Evolutionary conservation across 108 stramenopile species (phyloP).

Genomic region (Skeletonema costatum): DNA sequence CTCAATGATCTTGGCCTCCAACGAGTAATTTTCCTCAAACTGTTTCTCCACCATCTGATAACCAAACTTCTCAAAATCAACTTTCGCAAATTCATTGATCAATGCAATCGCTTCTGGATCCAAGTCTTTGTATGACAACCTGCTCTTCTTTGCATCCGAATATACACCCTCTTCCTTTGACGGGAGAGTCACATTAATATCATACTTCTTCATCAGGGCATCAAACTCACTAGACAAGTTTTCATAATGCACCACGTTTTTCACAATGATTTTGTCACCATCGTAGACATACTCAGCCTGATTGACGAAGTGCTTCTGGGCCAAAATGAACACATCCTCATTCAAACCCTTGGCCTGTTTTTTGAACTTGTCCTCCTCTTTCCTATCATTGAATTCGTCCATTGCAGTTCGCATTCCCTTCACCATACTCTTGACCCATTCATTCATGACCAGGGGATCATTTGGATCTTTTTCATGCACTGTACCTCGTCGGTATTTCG

Average conservation of each 20-base stretch:
- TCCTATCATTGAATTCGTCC: no score
- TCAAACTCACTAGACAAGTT: no score
- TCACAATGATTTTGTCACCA: no score
- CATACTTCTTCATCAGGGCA: background rate
- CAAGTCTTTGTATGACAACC: no score
- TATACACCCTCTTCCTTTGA: slow-evolving; percentile 11
- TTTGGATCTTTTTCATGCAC: background rate
- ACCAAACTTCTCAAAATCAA: slow-evolving; percentile 28
- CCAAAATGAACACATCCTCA: slow-evolving; percentile 14
- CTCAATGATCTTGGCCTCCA: no score
- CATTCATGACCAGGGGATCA: no score
- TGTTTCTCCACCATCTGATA: slow-evolving; percentile 20
- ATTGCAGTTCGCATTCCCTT: no score
- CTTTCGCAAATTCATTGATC: no score
- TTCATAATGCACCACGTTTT: no score
- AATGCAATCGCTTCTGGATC: no score
- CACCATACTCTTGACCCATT: no score
- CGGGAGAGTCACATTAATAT: slow-evolving; percentile 2
- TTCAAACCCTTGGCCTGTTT: background rate
- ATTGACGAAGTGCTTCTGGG: slow-evolving; percentile 16
- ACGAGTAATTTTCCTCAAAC: slow-evolving; percentile 14
- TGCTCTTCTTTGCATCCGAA: background rate
- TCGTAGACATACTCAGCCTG: slow-evolving; percentile 22
- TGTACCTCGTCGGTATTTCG: background rate
- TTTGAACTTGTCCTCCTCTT: no score